phyloP scores from a whole-genome alignment of 345 rosid species.

The Crucihimalaya himalaica region DNA sequence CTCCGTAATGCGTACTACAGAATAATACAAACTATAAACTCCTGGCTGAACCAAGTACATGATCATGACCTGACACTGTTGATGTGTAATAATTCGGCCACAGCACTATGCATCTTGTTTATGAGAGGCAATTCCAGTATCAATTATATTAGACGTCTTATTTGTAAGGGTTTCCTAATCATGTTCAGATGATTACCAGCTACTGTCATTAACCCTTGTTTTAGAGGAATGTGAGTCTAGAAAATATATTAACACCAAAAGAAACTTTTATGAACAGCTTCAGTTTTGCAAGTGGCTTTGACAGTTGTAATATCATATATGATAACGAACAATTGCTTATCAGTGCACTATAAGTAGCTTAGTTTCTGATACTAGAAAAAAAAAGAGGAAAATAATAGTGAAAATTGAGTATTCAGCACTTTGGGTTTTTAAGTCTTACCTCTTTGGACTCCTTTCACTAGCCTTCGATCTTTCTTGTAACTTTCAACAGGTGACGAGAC shows the following conservation, averaged over 20 bases:
- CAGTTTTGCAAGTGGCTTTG: slow-evolving; percentile 21
- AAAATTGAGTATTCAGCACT: slow-evolving; percentile 13
- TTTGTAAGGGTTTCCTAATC: slow-evolving; percentile 7
- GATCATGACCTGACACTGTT: slow-evolving; percentile 9
- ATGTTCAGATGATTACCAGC: slow-evolving; percentile 4
- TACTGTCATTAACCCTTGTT: background rate
- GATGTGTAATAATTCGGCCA: slow-evolving; percentile 9
- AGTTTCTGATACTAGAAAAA: background rate
- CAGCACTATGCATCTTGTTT: slow-evolving; percentile 10
- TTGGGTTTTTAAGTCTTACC: slow-evolving; percentile 49
- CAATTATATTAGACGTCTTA: background rate
- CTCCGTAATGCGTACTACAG: slow-evolving; percentile 2
- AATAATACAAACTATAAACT: background rate
- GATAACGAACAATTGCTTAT: background rate
- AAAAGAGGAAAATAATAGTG: background rate
- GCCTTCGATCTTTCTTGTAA: slow-evolving; percentile 80
- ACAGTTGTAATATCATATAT: slow-evolving; percentile 5
- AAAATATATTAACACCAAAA: background rate
- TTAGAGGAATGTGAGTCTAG: background rate
- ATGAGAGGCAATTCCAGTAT: background rate
- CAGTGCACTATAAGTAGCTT: slow-evolving; percentile 15
- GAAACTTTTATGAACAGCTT: background rate
- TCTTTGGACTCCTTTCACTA: slow-evolving; percentile 92
- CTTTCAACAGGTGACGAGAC: slow-evolving; percentile 85
- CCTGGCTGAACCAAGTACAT: slow-evolving; percentile 16